Base-by-base conservation (phyloP, 306 rosid genomes). In the Quercus rubra region DNA sequence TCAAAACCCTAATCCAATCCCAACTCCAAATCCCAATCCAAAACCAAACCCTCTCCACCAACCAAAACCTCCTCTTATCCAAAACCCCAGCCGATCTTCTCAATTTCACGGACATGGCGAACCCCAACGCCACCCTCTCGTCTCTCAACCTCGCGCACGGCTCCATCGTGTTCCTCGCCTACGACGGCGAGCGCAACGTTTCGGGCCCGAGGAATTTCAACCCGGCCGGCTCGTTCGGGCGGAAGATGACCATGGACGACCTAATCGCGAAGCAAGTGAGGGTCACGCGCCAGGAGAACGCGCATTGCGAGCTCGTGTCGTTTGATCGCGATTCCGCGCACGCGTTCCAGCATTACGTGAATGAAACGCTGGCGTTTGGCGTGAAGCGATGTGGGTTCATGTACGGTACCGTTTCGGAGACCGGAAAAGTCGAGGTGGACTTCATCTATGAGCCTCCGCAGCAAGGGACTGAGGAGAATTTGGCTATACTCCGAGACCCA, bases 231-330 rank as follows among this genome's bases (percentile, higher is more conserved):
- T 93, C 98, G 5, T 96, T 96, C 73, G 99, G 99, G 52, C 92
- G 97, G 4, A 96, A 93, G 88, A 96, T 96, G 99, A 96, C 99
- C 6, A 93, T 96, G 99, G 99, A 93, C 55, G 99, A 96, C 76
- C 93, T 96, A 25, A 91, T 96, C 79, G 99, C 99, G 3, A 93
- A 87, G 77, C 99, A 96, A 89, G 90, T 90, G 96, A 90, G 93
- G 31, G 91, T 96, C 64, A 64, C 90, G 12, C 96, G 96, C 64
- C 99, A 96, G 30, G 99, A 96, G 79, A 90, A 80, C 55, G 93
- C 99, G 0, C 96, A 96, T 74, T 91, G 99, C 63, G 94, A 93
- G 30, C 84, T 87, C 57, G 98, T 91, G 58, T 96, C 99, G 4
- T 93, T 96, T 69, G 99, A 96, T 55, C 96, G 99, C 21, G 97